Evolutionary conservation across 805 yeast genomes (phyloP), one percentile per base, ranked within the genome.

Genomic region (Blastobotrys mokoenaii): DNA sequence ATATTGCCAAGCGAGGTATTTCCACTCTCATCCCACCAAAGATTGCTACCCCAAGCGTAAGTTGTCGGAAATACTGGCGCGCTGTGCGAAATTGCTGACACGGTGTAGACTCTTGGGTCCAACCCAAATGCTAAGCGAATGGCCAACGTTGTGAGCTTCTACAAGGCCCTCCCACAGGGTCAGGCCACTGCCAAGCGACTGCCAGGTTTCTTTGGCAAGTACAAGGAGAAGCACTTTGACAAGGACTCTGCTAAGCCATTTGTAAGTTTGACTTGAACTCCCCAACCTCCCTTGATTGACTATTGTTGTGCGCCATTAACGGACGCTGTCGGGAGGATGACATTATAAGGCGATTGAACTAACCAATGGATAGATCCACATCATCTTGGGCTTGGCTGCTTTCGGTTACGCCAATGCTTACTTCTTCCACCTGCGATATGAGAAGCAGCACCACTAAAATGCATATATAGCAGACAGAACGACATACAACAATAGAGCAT

Each of bases 11-110:
- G 82, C 89, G 98, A 74, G 82, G 82, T 60, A 77, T 90, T 68
- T 88, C 97, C 55, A 84, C 97, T 62, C 77, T 90, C 73, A 89
- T 90, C 65, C 98, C 98, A 60, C 98, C 98, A 68, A 90, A 90
- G 90, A 82, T 90, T 64, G 97, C 96, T 47, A 88, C 97, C 52
- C 93, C 96, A 40, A 77, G 82, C 70, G 90, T 83, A 77, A 60
- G 89, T 75, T 40, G 10, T 30, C 17, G 29, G 12, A 9, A 10
- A 20, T 10, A 10, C 12, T 27, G 30, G 27, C 4, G n/a, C 18
- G 2, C 15, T 20, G 29, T 29, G 38, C 15, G 4, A 4, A 25
- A 6, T 38, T 27, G 31, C 27, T 22, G 27, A 22, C 27, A 22
- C 27, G 27, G 27, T 22, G 27, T 22, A 81, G 83, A 89, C 87